A percentile compares a stretch with the other conserved stretches of the same genome.
Conservation (phyloP, 2,329 filamentous ascomycete genomes). For the Sclerotiophoma versabilis region DNA sequence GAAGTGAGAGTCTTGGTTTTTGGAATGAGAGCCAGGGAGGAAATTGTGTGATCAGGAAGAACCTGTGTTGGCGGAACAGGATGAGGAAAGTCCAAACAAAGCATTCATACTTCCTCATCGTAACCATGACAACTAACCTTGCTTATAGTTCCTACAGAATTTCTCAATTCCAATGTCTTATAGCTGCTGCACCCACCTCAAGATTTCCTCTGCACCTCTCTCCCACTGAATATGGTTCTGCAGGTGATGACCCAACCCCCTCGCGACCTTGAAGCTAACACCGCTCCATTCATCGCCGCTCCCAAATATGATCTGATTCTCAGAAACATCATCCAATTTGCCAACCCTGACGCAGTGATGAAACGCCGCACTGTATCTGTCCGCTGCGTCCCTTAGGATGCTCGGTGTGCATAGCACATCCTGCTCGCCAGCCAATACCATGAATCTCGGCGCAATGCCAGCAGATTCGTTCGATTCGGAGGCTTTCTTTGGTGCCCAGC, state of each 20-base stretch:
- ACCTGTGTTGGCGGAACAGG: no score
- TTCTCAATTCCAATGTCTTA: not conserved
- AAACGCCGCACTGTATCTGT: constrained; percentile 49
- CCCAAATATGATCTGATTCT: constrained; percentile 3
- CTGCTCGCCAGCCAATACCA: constrained; percentile 33
- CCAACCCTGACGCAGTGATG: constrained; percentile 37
- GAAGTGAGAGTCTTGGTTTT: no score
- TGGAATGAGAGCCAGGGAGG: no score
- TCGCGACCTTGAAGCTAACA: constrained; percentile 54
- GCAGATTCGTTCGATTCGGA: constrained; percentile 16
- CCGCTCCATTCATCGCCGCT: constrained; percentile 29
- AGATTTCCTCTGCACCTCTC: constrained; percentile 55
- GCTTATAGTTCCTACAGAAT: not conserved
- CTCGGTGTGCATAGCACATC: constrained; percentile 39
- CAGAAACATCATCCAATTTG: constrained; percentile 38
- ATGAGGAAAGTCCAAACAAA: no score
- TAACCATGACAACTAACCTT: not conserved
- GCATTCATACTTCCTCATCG: not conserved
- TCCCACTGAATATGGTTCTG: constrained; percentile 62
- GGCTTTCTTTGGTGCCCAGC: constrained; percentile 49
- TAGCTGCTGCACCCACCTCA: constrained; percentile 49
- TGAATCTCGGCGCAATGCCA: constrained; percentile 18
- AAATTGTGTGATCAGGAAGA: no score
- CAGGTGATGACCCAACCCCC: constrained; percentile 60
- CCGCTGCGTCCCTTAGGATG: constrained; percentile 48